A percentile compares a stretch with the other conserved stretches of the same genome.
Evolutionary conservation across 345 rosid genomes (phyloP).

Genomic region (Aquilaria yunnanensis): DNA sequence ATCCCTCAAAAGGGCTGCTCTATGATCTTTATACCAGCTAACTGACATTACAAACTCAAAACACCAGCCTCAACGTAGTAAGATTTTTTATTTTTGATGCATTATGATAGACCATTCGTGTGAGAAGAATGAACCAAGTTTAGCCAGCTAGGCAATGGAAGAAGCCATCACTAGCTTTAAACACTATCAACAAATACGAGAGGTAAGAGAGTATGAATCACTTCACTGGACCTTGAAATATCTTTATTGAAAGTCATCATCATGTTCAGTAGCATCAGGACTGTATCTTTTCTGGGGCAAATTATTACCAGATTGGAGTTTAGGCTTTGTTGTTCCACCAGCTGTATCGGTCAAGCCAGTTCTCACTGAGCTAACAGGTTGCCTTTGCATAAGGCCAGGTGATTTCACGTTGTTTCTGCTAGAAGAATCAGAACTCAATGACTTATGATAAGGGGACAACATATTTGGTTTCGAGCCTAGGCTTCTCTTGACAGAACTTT

Average conservation of each 20-base stretch:
- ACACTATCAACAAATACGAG: too few species aligned
- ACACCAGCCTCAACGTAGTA: neutral
- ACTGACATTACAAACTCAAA: too few species aligned
- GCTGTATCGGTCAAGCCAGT: slow-evolving; percentile 20
- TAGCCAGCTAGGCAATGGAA: too few species aligned
- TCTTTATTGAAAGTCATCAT: slow-evolving; percentile 47
- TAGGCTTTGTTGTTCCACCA: slow-evolving; percentile 11
- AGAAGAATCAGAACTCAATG: slow-evolving; percentile 20
- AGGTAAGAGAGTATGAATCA: too few species aligned
- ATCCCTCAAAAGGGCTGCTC: too few species aligned
- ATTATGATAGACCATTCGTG: too few species aligned
- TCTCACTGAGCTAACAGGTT: slow-evolving; percentile 25
- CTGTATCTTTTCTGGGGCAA: slow-evolving; percentile 38
- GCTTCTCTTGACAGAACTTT: slow-evolving; percentile 20
- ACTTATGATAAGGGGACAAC: slow-evolving; percentile 32
- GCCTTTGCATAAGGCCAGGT: slow-evolving; percentile 21
- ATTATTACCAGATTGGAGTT: slow-evolving; percentile 17
- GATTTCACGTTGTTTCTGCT: slow-evolving; percentile 15
- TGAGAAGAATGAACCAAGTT: too few species aligned
- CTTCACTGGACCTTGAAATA: too few species aligned
- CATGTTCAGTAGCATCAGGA: slow-evolving; percentile 23
- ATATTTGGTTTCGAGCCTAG: slow-evolving; percentile 23
- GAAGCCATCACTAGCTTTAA: too few species aligned
- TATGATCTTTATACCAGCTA: too few species aligned
- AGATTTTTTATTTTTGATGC: neutral